Conservation (phyloP, 2,329 filamentous ascomycete species). For the Fusarium annulatum region DNA sequence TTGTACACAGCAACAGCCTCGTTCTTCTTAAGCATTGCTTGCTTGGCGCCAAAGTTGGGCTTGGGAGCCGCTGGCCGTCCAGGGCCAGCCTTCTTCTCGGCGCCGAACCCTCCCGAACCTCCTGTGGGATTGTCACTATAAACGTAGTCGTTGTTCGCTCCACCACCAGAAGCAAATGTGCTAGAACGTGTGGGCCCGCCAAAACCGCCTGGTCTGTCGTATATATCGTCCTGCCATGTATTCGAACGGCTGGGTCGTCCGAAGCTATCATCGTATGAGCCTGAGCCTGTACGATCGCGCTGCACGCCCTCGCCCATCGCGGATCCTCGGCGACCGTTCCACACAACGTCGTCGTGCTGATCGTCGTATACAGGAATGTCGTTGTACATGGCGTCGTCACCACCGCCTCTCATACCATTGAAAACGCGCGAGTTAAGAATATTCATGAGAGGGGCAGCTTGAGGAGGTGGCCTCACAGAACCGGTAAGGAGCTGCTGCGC, state of each 20-base stretch:
- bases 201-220: constrained; percentile 66
- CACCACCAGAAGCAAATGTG: constrained; percentile 58
- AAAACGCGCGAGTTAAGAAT: constrained; percentile 89
- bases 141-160: constrained; percentile 62
- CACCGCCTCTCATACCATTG: constrained; percentile 67
- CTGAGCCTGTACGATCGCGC: constrained; percentile 48
- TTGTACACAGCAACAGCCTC: constrained; percentile 93
- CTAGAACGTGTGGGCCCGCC: constrained; percentile 60
- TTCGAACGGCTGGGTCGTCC: constrained; percentile 70
- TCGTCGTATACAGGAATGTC: constrained; percentile 91
- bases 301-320: constrained; percentile 74
- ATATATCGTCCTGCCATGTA: constrained; percentile 82
- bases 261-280: constrained; percentile 60
- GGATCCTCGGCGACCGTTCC: constrained; percentile 79
- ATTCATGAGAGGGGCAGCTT: constrained; percentile 84
- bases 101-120: constrained; percentile 34
- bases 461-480: constrained; percentile 79
- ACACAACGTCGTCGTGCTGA: constrained; percentile 82
- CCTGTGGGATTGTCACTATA: constrained; percentile 59
- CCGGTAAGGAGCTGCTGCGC: constrained; percentile 86
- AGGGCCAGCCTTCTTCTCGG: constrained; percentile 67
- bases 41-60: constrained; percentile 76
- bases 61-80: constrained; percentile 88
- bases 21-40: constrained; percentile 71
- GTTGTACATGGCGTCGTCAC: constrained; percentile 84